phyloP scores from a whole-genome alignment of 1,284 basidiomycete species.

The Trichosporon sp. region DNA sequence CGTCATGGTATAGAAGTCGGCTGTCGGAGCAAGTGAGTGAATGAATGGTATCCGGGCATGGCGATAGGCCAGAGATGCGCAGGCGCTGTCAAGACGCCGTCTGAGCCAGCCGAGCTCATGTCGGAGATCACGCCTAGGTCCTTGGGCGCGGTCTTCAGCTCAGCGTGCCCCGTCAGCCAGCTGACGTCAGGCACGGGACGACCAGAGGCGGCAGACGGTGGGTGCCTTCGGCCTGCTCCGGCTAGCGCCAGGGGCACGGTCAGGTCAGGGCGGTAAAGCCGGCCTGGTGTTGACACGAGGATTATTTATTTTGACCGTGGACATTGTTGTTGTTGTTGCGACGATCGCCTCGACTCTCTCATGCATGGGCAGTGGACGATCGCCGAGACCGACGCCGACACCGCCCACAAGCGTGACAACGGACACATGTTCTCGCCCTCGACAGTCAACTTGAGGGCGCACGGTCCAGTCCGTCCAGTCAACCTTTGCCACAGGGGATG shows the following conservation, averaged over 20 bases:
- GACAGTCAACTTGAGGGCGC: background rate
- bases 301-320: no score
- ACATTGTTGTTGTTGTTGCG: no score
- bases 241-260: no score
- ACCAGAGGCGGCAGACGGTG: background rate
- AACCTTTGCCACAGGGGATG: background rate
- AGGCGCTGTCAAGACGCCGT: background rate
- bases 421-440: no score
- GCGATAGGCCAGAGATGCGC: background rate
- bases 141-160: background rate
- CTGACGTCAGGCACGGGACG: background rate
- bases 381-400: no score
- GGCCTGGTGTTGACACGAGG: background rate
- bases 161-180: background rate
- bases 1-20: no score
- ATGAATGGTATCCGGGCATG: conserved; percentile 7
- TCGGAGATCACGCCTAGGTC: background rate
- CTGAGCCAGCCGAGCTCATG: background rate
- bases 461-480: background rate
- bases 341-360: no score
- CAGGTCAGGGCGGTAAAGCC: no score
- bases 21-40: background rate
- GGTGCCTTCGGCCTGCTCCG: background rate
- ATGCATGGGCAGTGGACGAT: no score
- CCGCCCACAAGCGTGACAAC: no score